A percentile compares a stretch with the other conserved stretches of the same genome.
phyloP scores from a whole-genome alignment of 768 basidiomycete genomes.

The Mycena sanguinolenta region DNA sequence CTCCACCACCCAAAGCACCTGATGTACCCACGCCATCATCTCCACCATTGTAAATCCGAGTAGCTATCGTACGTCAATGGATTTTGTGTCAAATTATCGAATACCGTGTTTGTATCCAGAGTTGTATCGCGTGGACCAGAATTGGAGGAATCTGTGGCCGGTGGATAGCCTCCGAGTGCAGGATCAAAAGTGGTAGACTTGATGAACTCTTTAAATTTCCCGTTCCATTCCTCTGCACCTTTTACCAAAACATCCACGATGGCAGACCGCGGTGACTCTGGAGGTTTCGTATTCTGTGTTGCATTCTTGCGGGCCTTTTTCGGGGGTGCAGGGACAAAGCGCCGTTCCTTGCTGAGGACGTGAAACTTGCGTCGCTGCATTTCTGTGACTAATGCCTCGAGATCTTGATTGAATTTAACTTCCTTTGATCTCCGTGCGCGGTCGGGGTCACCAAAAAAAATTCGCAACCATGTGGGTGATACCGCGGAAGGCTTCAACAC shows the following conservation, averaged over 20 bases:
- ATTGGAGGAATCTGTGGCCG: not conserved
- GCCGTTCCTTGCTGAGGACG: constrained; percentile 11
- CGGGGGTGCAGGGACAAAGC: not conserved
- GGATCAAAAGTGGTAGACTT: constrained; percentile 40
- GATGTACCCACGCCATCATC: constrained; percentile 24
- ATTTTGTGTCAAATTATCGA: constrained; percentile 26
- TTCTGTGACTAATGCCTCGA: constrained; percentile 39
- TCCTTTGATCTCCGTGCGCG: too few relatives aligned
- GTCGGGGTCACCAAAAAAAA: too few relatives aligned
- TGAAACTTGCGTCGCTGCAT: constrained; percentile 35
- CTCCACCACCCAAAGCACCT: constrained; percentile 37
- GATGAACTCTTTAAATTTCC: constrained; percentile 41
- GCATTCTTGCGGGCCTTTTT: not conserved
- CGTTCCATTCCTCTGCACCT: constrained; percentile 25
- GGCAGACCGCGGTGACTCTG: too few relatives aligned
- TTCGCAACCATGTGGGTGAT: too few relatives aligned
- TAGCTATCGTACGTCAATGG: constrained; percentile 27
- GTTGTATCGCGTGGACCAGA: not conserved
- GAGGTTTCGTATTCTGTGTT: too few relatives aligned
- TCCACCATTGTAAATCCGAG: constrained; percentile 31
- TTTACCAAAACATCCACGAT: too few relatives aligned
- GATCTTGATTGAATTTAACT: constrained; percentile 29
- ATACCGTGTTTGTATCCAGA: constrained; percentile 31
- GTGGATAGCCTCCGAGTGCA: constrained; percentile 8
- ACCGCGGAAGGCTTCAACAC: too few relatives aligned